These are phyloP conservation scores for Phytopythium vexans DNA, from an alignment of 352 stramenopile genomes.

Conservation along the genomic window DNA sequence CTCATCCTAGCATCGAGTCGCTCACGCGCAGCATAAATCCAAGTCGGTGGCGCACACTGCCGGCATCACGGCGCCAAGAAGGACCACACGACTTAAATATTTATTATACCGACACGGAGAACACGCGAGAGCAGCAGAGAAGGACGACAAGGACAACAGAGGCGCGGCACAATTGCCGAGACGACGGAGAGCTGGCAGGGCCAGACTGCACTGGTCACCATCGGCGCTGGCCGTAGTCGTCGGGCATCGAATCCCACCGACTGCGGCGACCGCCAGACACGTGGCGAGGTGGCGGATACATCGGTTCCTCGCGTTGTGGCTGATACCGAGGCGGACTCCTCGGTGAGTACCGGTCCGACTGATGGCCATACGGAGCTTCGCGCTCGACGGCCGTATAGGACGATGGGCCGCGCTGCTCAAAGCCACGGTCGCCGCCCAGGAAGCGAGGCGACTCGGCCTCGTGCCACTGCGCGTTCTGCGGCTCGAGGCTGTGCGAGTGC, in stretches of 20 bases:
- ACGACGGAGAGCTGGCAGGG: neutral
- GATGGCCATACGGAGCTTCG: slow-evolving; percentile 10
- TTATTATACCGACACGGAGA: too few species aligned
- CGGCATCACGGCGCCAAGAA: too few species aligned
- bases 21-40: too few species aligned
- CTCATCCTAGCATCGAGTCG: too few species aligned
- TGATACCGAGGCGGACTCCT: slow-evolving; percentile 4
- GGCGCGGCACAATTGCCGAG: too few species aligned
- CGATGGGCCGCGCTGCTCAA: slow-evolving; percentile 3
- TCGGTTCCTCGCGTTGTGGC: neutral
- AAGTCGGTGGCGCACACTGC: too few species aligned
- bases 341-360: too few species aligned
- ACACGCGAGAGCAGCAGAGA: too few species aligned
- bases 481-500: slow-evolving; percentile 60
- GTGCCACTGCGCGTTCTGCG: slow-evolving; percentile 35
- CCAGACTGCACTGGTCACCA: slow-evolving; percentile 12
- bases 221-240: slow-evolving; percentile 27
- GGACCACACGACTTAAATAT: too few species aligned
- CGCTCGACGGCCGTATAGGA: slow-evolving; percentile 30
- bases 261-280: slow-evolving; percentile 12
- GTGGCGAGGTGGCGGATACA: slow-evolving; percentile 4
- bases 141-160: too few species aligned
- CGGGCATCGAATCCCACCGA: slow-evolving; percentile 35
- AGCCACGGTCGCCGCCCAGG: slow-evolving; percentile 2
- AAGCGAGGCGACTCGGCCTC: slow-evolving; percentile 23